Percentiles rank a stretch among this genome's conserved stretches.
Evolutionary conservation across 352 stramenopile genomes (phyloP).

Genomic region (Phytophthora nicotianae): DNA sequence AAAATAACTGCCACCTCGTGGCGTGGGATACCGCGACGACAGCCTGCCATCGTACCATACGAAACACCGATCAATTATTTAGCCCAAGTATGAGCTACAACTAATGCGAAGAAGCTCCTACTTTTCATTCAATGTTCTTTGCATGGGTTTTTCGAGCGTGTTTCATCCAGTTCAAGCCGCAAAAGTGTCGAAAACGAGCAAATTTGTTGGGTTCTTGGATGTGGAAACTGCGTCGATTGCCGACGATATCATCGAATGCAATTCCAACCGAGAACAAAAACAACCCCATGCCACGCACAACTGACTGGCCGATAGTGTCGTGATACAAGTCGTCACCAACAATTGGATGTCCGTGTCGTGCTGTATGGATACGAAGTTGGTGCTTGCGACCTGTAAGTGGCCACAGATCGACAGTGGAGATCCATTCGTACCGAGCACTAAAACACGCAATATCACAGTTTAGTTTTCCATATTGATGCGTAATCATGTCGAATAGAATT

Average conservation of each 20-base stretch:
- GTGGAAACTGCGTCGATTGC: conserved; percentile 46
- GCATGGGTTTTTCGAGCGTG: conserved; percentile 6
- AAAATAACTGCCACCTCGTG: conserved; percentile 19
- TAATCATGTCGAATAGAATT: neutral
- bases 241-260: conserved; percentile 43
- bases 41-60: conserved; percentile 36
- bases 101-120: conserved; percentile 18
- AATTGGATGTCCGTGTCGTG: conserved; percentile 61
- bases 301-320: conserved; percentile 15
- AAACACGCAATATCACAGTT: conserved; percentile 10
- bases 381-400: conserved; percentile 71
- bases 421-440: conserved; percentile 56
- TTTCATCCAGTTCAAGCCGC: conserved; percentile 50
- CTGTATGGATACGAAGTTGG: conserved; percentile 72
- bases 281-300: conserved; percentile 55
- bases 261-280: conserved; percentile 58
- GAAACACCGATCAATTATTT: conserved; percentile 41
- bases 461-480: neutral
- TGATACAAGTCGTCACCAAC: conserved; percentile 74
- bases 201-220: conserved; percentile 69
- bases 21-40: conserved; percentile 11
- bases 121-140: conserved; percentile 6
- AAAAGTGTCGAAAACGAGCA: conserved; percentile 63
- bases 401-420: conserved; percentile 73
- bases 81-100: conserved; percentile 14